Conservation (phyloP, 2,329 filamentous ascomycete species). For the Nemania diffusa region DNA sequence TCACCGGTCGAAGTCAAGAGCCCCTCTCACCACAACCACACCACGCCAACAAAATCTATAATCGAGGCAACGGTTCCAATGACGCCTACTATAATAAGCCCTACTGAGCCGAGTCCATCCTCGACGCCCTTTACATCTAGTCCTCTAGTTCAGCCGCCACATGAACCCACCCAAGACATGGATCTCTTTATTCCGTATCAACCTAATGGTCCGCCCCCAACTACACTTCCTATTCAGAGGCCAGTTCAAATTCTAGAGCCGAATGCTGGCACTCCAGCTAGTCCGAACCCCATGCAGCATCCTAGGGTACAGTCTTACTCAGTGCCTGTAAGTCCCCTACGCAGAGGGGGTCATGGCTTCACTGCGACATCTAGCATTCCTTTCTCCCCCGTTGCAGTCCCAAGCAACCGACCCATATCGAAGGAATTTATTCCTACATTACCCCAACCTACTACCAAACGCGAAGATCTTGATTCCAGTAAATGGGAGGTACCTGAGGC, state of each 20-base stretch:
- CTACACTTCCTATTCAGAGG: conserved; percentile 47
- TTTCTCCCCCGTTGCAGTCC: conserved; percentile 38
- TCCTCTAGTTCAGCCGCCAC: conserved; percentile 44
- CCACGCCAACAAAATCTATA: conserved; percentile 21
- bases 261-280: conserved; percentile 38
- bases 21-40: neutral
- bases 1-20: neutral
- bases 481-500: conserved; percentile 38
- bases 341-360: conserved; percentile 41
- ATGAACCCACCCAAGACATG: conserved; percentile 36
- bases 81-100: conserved; percentile 37
- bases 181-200: conserved; percentile 66
- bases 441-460: conserved; percentile 25
- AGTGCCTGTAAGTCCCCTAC: conserved; percentile 38
- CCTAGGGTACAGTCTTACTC: conserved; percentile 30
- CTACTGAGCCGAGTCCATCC: conserved; percentile 35
- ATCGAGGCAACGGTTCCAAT: conserved; percentile 18
- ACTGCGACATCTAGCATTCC: conserved; percentile 45
- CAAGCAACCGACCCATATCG: conserved; percentile 26
- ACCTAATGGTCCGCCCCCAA: conserved; percentile 62
- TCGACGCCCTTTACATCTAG: conserved; percentile 42
- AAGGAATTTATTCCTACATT: conserved; percentile 30
- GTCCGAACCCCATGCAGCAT: conserved; percentile 22
- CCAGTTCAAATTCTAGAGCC: conserved; percentile 45
- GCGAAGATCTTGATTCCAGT: conserved; percentile 15